Conservation (phyloP, 495 filamentous ascomycete genomes). For the Penicillium canescens region DNA sequence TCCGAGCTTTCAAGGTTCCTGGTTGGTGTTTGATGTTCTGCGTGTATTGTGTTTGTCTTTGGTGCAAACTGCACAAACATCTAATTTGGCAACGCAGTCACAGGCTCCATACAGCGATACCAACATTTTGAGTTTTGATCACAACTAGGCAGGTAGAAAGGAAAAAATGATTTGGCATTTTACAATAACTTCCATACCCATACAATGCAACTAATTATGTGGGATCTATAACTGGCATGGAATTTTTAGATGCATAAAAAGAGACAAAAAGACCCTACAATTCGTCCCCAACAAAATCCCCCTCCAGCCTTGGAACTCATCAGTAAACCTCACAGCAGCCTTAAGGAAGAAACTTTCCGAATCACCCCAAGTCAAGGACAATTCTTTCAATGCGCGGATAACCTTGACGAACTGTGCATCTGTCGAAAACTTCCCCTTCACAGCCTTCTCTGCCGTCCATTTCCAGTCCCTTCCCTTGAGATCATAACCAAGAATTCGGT, state of each 20-base stretch:
- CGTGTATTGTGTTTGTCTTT: neutral
- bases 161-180: neutral
- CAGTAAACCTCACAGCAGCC: slow-evolving; percentile 75
- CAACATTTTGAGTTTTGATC: no score
- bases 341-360: slow-evolving; percentile 72
- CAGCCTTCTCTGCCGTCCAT: slow-evolving; percentile 66
- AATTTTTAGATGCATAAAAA: neutral
- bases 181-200: neutral
- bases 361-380: slow-evolving; percentile 82
- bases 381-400: slow-evolving; percentile 71
- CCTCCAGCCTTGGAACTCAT: slow-evolving; percentile 78
- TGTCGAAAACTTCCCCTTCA: slow-evolving; percentile 61
- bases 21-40: neutral
- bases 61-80: slow-evolving; percentile 6
- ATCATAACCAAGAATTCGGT: slow-evolving; percentile 60
- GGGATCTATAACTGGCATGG: no score
- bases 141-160: no score
- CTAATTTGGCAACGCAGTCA: no score
- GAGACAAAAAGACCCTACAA: neutral
- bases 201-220: neutral
- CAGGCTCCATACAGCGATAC: no score
- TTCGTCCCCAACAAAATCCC: slow-evolving; percentile 40
- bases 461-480: slow-evolving; percentile 69
- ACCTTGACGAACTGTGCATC: slow-evolving; percentile 88
- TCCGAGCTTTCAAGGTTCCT: no score